Conservation (phyloP, 192 early-diverging fungal species). For the Pecoramyces ruminantium region DNA sequence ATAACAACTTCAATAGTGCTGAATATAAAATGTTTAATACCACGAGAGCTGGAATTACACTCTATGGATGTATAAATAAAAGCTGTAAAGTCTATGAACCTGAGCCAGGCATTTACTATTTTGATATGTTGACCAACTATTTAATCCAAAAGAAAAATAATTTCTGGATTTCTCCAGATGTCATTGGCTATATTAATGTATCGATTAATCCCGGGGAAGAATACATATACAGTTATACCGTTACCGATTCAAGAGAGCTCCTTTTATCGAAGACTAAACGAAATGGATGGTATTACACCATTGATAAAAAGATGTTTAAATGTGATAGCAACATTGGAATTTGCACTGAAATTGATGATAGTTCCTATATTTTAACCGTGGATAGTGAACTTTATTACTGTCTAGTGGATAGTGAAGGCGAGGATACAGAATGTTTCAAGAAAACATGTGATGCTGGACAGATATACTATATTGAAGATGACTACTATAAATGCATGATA, state of each 20-base stretch:
- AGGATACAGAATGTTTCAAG: not conserved
- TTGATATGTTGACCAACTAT: not conserved
- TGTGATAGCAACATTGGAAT: not conserved
- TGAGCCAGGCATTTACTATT: not conserved
- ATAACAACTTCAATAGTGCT: not conserved
- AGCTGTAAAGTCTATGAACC: not conserved
- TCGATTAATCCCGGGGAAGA: not conserved
- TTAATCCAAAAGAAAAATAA: not conserved
- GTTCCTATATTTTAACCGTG: not conserved
- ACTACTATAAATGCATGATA: not conserved
- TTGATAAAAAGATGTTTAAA: not conserved
- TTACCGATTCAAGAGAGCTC: not conserved
- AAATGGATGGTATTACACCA: not conserved
- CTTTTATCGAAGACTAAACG: not conserved
- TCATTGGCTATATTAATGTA: not conserved
- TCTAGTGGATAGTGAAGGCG: not conserved
- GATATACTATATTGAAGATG: not conserved
- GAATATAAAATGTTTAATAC: not conserved
- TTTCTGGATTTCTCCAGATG: not conserved
- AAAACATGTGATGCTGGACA: not conserved
- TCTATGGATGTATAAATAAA: not conserved
- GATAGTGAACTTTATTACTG: not conserved
- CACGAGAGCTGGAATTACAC: not conserved
- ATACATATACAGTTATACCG: not conserved
- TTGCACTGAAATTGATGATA: not conserved